Evolutionary conservation across 805 yeast genomes (phyloP).

Genomic region (Blastobotrys peoriensis): DNA sequence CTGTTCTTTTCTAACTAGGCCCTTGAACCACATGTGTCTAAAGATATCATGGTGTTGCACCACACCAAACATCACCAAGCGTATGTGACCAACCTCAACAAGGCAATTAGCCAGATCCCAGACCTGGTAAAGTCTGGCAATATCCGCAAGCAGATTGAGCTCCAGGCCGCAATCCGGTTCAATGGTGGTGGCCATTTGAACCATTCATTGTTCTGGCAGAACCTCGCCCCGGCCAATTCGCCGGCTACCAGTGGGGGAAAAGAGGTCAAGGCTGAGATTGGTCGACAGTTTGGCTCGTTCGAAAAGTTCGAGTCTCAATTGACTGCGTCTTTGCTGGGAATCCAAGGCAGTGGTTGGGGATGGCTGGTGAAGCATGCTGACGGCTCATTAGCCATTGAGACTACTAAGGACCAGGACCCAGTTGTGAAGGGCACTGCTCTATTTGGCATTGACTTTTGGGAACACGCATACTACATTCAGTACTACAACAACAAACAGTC

Average conservation of each 20-base stretch:
- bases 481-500: constrained; percentile 84
- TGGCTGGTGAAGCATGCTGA: constrained; percentile 72
- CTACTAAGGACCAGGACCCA: constrained; percentile 83
- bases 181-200: constrained; percentile 87
- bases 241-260: constrained; percentile 48
- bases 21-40: constrained; percentile 20
- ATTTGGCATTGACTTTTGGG: constrained; percentile 91
- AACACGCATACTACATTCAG: constrained; percentile 89
- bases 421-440: constrained; percentile 63
- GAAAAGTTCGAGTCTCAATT: constrained; percentile 58
- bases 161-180: constrained; percentile 73
- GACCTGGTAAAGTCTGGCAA: constrained; percentile 57
- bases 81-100: constrained; percentile 76
- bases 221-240: constrained; percentile 68
- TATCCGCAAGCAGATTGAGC: constrained; percentile 45
- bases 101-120: constrained; percentile 62
- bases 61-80: constrained; percentile 88
- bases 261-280: constrained; percentile 49
- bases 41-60: constrained; percentile 37
- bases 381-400: constrained; percentile 67
- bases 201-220: constrained; percentile 81
- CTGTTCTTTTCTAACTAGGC: constrained; percentile 11
- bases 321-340: constrained; percentile 67
- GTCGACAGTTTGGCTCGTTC: constrained; percentile 60
- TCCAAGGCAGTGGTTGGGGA: constrained; percentile 94